Base-by-base conservation (phyloP, 2,329 filamentous ascomycete species). In the Immersiporthe knoxdaviesiana region DNA sequence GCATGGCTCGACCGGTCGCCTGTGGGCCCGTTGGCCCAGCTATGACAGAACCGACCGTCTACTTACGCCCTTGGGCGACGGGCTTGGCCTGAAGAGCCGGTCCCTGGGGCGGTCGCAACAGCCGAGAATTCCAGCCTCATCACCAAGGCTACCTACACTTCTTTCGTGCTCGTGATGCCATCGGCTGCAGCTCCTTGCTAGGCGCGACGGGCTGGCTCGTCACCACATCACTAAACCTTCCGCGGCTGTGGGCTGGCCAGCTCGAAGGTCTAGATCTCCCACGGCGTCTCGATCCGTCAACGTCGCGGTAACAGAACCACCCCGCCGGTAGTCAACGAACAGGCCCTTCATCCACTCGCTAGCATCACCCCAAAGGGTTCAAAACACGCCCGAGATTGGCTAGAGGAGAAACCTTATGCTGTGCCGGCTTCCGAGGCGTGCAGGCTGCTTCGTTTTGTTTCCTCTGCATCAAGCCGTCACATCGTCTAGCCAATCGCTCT, bases 401-500 rank as follows among this genome's bases (percentile, higher is more conserved):
- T 58, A 63, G 59, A 63, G 27, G 58, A 37, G 58, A 16, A 37
- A 61, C 63, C 30, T 35, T 44, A 44, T 59, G 47, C 27, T 52
- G 18, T 27, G 35, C 60, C 41, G 37, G 41, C 59, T 32, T 60
- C 39, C 52, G 58, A 30, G 27, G 41, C 47, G 11, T 56, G 47
- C 12, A n/a, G 30, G 35, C 64, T 44, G 65, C 64, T 65, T 65
- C 54, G 65, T 70, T 70, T 65, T 37, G 65, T 68, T 70, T 63
- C 44, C 32, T 39, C 54, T 58, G 56, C 68, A 39, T 41, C 50
- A 64, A 64, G 47, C 65, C 65, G 68, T 70, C 68, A 65, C 68
- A 65, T 65, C 65, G 24, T 41, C 18, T 37, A 68, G 65, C 68
- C 68, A 70, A 70, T 70, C 68, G 68, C 68, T 63, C 68, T 67